phyloP scores from a whole-genome alignment of 441 rosid species.

The Populus hybrid region DNA sequence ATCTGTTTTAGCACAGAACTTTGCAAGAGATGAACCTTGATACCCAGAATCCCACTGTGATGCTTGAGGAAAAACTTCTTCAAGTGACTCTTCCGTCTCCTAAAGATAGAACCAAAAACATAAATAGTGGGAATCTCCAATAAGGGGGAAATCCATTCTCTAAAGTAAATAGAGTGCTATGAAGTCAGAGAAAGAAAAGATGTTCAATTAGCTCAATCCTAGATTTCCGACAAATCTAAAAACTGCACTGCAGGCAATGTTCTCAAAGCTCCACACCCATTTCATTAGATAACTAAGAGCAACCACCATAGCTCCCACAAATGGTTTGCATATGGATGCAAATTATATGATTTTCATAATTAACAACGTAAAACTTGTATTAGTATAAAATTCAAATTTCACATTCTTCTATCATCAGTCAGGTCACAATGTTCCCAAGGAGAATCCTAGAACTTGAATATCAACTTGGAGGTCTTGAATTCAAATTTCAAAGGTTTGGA shows the following conservation, averaged over 20 bases:
- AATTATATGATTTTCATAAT: background rate
- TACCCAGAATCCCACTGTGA: constrained; percentile 49
- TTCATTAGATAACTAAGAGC: background rate
- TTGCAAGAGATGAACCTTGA: constrained; percentile 52
- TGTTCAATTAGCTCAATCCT: background rate
- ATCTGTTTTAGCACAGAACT: constrained; percentile 2
- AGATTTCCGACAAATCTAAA: background rate
- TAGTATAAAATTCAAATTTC: background rate
- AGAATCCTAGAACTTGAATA: background rate
- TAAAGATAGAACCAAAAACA: constrained; percentile 29
- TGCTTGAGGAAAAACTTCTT: constrained; percentile 53
- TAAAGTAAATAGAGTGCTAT: background rate
- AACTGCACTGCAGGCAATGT: background rate
- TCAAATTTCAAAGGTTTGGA: background rate
- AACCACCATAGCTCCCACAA: background rate
- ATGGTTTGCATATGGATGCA: background rate
- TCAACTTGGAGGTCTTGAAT: background rate
- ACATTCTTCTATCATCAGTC: background rate
- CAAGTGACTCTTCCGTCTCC: constrained; percentile 58
- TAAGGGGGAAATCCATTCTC: background rate
- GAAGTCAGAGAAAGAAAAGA: background rate
- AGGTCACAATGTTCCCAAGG: background rate
- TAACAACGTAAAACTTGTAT: background rate
- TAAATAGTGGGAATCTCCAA: constrained; percentile 4
- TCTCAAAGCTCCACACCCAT: background rate